Evolutionary conservation across 192 early-diverging fungal genomes (phyloP).

Genomic region (Kappamyces sp.): DNA sequence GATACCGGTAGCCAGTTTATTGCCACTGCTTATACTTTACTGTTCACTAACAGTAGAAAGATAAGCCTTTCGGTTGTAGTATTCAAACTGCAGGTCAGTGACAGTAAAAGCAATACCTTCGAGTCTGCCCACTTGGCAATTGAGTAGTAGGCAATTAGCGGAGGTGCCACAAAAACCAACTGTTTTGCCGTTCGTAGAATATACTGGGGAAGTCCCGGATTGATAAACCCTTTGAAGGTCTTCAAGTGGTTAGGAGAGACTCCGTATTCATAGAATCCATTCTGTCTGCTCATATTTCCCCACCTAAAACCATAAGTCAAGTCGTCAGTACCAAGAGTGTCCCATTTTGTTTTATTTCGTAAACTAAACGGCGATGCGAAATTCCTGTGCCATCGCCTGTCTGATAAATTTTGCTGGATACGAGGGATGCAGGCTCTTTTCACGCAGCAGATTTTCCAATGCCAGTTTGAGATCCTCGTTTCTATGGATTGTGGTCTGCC

Average conservation of each 20-base stretch:
- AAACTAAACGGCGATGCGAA: too few relatives aligned
- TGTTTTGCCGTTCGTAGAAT: conserved; percentile 25
- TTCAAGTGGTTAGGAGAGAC: conserved; percentile 45
- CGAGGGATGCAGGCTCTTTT: too few relatives aligned
- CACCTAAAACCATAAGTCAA: conserved; percentile 28
- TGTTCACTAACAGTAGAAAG: too few relatives aligned
- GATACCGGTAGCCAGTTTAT: too few relatives aligned
- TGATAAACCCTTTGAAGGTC: conserved; percentile 45
- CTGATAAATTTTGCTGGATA: too few relatives aligned
- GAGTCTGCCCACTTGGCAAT: conserved; percentile 35
- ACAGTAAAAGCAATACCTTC: conserved; percentile 26
- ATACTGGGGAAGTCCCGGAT: conserved; percentile 33
- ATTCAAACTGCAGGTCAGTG: conserved; percentile 32
- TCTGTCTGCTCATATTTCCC: conserved; percentile 22
- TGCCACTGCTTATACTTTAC: too few relatives aligned
- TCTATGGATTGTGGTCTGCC: conserved; percentile 9
- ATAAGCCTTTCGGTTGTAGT: conserved; percentile 40
- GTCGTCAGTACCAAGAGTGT: background rate
- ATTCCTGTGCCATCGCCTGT: too few relatives aligned
- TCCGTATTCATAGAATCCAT: conserved; percentile 45
- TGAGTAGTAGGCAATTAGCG: conserved; percentile 35
- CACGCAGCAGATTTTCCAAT: conserved; percentile 17
- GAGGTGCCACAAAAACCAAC: conserved; percentile 37
- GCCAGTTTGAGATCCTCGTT: conserved; percentile 19
- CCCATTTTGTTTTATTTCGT: conserved; percentile 15